Percentiles rank a stretch among this genome's conserved stretches.
phyloP scores from a whole-genome alignment of 2,329 filamentous ascomycete genomes.

The Ceratocystis colombiana region DNA sequence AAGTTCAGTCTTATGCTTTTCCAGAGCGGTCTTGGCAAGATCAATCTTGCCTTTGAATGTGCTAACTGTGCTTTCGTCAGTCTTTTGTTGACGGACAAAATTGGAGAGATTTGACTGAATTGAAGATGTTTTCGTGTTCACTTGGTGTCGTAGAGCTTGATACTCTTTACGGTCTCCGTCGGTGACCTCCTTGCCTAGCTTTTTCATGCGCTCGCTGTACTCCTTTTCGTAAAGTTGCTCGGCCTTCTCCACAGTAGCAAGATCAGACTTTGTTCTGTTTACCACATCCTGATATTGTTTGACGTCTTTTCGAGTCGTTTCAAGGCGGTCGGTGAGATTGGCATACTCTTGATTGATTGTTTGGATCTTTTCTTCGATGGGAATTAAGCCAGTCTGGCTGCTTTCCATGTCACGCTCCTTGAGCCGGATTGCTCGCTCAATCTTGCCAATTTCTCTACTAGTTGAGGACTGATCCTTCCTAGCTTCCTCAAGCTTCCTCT shows the following conservation, averaged over 20 bases:
- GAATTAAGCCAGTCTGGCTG: slow-evolving; percentile 72
- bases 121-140: slow-evolving; percentile 68
- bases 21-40: slow-evolving; percentile 59
- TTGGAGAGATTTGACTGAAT: slow-evolving; percentile 79
- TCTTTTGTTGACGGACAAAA: slow-evolving; percentile 78
- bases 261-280: slow-evolving; percentile 66
- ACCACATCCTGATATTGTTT: slow-evolving; percentile 59
- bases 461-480: slow-evolving; percentile 73
- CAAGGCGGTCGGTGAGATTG: slow-evolving; percentile 56
- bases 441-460: slow-evolving; percentile 63
- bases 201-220: slow-evolving; percentile 72
- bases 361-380: slow-evolving; percentile 82
- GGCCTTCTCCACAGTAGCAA: slow-evolving; percentile 78
- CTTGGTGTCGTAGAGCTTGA: slow-evolving; percentile 70
- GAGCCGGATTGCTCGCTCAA: slow-evolving; percentile 73
- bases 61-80: slow-evolving; percentile 81
- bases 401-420: slow-evolving; percentile 85
- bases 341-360: slow-evolving; percentile 64
- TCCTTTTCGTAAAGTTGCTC: slow-evolving; percentile 80
- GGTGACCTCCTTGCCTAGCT: slow-evolving; percentile 76
- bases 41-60: slow-evolving; percentile 85
- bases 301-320: slow-evolving; percentile 63
- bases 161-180: slow-evolving; percentile 84
- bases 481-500: slow-evolving; percentile 68
- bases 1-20: slow-evolving; percentile 64